phyloP scores from a whole-genome alignment of 176 grass and related monocot species.

The Musa troglodytarum region DNA sequence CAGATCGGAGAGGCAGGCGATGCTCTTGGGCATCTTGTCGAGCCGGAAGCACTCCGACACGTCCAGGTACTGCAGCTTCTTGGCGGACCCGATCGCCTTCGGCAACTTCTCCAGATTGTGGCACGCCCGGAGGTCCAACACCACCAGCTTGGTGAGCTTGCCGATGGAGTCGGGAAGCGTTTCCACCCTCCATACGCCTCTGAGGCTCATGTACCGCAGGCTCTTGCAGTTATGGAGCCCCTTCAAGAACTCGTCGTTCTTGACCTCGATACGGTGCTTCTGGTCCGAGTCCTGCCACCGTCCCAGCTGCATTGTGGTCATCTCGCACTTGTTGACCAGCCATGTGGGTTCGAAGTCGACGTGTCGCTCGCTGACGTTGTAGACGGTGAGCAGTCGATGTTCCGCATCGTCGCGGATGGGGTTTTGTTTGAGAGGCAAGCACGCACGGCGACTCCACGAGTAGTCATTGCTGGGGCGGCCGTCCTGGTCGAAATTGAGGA shows the following conservation, averaged over 20 bases:
- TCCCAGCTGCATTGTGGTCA: constrained; percentile 23
- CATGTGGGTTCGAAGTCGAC: constrained; percentile 10
- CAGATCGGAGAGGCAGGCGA: constrained; percentile 40
- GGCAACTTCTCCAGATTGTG: constrained; percentile 68
- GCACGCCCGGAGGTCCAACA: constrained; percentile 69
- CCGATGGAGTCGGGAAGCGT: constrained; percentile 47
- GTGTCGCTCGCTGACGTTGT: constrained; percentile 14
- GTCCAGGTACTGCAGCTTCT: constrained; percentile 55
- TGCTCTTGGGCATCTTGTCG: constrained; percentile 45
- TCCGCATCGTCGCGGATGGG: background rate
- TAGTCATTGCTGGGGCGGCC: constrained; percentile 15
- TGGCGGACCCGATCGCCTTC: constrained; percentile 19
- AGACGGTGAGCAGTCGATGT: background rate
- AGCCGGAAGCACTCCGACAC: constrained; percentile 71
- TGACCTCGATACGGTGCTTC: background rate
- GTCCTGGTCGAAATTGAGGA: constrained; percentile 11
- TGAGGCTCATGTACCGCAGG: constrained; percentile 26
- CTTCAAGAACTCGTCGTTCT: constrained; percentile 3
- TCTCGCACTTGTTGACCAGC: constrained; percentile 10
- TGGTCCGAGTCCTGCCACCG: constrained; percentile 9
- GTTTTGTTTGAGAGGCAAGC: background rate
- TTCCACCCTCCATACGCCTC: constrained; percentile 18
- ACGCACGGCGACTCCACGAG: constrained; percentile 19
- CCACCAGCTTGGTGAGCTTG: constrained; percentile 35
- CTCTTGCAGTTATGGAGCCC: background rate